Base-by-base conservation (phyloP, 2,329 filamentous ascomycete species). In the Neonectria magnoliae region DNA sequence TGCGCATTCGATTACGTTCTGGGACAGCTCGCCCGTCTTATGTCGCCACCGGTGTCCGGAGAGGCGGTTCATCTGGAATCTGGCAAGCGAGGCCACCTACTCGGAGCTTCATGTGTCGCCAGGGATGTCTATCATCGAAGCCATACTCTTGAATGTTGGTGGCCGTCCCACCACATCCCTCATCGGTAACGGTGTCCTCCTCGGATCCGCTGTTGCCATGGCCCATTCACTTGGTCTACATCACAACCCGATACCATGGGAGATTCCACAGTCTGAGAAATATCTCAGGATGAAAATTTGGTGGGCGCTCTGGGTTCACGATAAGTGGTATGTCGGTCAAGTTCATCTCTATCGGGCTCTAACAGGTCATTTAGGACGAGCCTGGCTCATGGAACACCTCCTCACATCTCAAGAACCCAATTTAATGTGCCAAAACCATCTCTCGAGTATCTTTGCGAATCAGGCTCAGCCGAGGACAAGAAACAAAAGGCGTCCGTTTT, bases 141-240 rank as follows among this genome's bases (percentile, higher is more conserved):
- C 87, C 2, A 83, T 87, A 5, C 74, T 90, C 9, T 79, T 90
- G 10, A 88, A 90, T 68, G 77, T 90, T 2, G 85, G 84, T 1
- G 88, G 88, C 1, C 80, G 88, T 3, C 88, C 88, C 1, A 86
- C 86, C 7, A 88, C 86, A 7, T 86, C 86, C 1, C 84, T 89
- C 71, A 85, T 87, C 6, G 87, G 87, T 0, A 88, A 89, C 66
- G 83, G 82, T 1, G 79, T 84, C 0, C 78, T 83, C 41, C 75
- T 87, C 1, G 85, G 85, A 0, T 80, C 81, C 0, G 83, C 85
- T 0, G 79, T 88, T 8, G 82, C 85, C 0, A 76, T 88, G 51
- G 83, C 84, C 0, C 81, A 88, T 69, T 84, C 84, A 0, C 75
- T 88, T 0, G 87, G 86, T 0, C 71, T 88, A 4, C 87, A 89